Evolutionary conservation across 1,284 basidiomycete species (phyloP).

Genomic region (Tylopilus orsonianus): DNA sequence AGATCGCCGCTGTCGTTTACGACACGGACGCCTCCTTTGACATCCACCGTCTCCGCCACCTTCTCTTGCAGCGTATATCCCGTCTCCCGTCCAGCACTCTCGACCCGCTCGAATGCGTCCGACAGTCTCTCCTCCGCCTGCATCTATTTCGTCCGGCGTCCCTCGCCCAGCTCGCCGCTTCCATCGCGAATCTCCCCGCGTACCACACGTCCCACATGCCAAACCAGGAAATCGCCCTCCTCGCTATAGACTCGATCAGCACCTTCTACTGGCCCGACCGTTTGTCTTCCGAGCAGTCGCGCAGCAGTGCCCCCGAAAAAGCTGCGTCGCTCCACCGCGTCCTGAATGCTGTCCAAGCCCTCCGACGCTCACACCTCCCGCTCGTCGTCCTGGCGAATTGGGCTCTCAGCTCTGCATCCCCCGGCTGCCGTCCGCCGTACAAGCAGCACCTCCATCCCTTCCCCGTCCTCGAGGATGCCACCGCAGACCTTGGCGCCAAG

Average conservation of each 20-base stretch:
- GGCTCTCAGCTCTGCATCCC: slow-evolving; percentile 46
- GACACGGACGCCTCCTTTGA: slow-evolving; percentile 70
- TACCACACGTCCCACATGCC: slow-evolving; percentile 53
- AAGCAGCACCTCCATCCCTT: slow-evolving; percentile 54
- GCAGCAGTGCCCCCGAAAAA: slow-evolving; percentile 22
- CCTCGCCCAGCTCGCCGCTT: slow-evolving; percentile 64
- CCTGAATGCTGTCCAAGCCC: slow-evolving; percentile 46
- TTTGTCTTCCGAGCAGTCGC: slow-evolving; percentile 57
- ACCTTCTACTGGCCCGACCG: slow-evolving; percentile 78
- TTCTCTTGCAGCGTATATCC: slow-evolving; percentile 46
- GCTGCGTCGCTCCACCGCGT: slow-evolving; percentile 40
- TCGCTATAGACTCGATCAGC: slow-evolving; percentile 74
- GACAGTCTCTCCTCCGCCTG: slow-evolving; percentile 49
- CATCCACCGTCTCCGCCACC: slow-evolving; percentile 48
- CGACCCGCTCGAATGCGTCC: slow-evolving; percentile 35
- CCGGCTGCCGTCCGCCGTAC: slow-evolving; percentile 38
- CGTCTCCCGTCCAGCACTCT: slow-evolving; percentile 18
- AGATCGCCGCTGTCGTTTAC: slow-evolving; percentile 61
- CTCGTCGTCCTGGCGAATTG: slow-evolving; percentile 64
- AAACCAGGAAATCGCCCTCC: slow-evolving; percentile 54
- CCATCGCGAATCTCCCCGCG: slow-evolving; percentile 56
- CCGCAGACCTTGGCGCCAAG: slow-evolving; percentile 21
- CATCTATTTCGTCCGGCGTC: slow-evolving; percentile 69
- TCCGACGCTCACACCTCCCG: slow-evolving; percentile 53
- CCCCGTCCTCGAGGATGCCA: slow-evolving; percentile 30